phyloP scores from a whole-genome alignment of 441 rosid genomes.

The Sinapis alba region DNA sequence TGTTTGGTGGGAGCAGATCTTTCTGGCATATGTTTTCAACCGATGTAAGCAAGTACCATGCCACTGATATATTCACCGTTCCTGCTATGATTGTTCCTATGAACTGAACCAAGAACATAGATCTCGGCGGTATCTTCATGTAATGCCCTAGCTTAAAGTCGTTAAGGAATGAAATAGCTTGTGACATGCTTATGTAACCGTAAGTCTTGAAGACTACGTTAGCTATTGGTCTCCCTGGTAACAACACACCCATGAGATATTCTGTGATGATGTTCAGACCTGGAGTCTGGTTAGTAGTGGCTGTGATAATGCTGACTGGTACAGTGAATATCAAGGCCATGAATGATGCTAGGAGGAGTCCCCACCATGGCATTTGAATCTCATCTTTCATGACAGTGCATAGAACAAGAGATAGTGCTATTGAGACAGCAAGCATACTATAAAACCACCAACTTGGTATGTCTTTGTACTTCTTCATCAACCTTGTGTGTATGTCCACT shows the following conservation, averaged over 20 bases:
- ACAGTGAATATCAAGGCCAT: constrained; percentile 57
- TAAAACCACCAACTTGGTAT: constrained; percentile 66
- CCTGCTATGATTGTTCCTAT: constrained; percentile 77
- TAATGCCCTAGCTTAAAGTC: constrained; percentile 82
- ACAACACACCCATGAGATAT: constrained; percentile 59
- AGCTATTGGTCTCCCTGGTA: constrained; percentile 67
- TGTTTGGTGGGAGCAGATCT: constrained; percentile 58
- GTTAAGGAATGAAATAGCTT: constrained; percentile 58
- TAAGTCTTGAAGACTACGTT: constrained; percentile 68
- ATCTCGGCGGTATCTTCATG: constrained; percentile 73
- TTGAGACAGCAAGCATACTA: constrained; percentile 33
- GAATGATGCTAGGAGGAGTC: constrained; percentile 48
- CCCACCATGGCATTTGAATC: constrained; percentile 78
- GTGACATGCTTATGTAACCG: constrained; percentile 67
- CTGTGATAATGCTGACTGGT: constrained; percentile 63
- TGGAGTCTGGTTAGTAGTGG: constrained; percentile 66
- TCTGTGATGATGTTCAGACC: constrained; percentile 66
- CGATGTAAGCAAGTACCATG: constrained; percentile 66
- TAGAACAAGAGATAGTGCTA: constrained; percentile 48
- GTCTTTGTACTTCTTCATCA: constrained; percentile 58
- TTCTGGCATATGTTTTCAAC: constrained; percentile 71
- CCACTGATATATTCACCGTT: constrained; percentile 65
- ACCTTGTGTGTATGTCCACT: constrained; percentile 59
- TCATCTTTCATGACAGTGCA: constrained; percentile 51
- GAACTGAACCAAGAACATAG: constrained; percentile 66